A percentile compares a stretch with the other conserved stretches of the same genome.
Evolutionary conservation across 345 rosid genomes (phyloP).

Genomic region (Salix caprea): DNA sequence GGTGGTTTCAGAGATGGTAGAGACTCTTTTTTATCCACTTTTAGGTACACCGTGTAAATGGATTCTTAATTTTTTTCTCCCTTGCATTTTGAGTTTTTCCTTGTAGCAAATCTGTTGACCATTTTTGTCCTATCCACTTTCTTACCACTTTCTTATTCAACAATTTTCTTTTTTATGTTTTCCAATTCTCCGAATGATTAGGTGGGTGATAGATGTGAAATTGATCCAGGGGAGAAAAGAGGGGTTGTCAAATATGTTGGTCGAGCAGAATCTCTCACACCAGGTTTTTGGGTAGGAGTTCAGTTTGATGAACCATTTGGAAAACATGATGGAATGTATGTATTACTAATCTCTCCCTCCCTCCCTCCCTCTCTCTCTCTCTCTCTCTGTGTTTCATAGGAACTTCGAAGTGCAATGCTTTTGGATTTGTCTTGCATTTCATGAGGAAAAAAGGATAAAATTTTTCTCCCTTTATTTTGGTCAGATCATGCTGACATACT

Average conservation of each 20-base stretch:
- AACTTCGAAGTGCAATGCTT: not conserved
- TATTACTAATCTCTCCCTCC: not conserved
- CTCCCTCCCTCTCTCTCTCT: not conserved
- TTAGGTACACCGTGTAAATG: too few relatives aligned
- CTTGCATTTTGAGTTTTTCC: too few relatives aligned
- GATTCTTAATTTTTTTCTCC: too few relatives aligned
- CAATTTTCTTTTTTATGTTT: not conserved
- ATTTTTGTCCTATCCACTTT: not conserved
- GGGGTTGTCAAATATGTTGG: conserved; percentile 80
- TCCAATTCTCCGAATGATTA: conserved; percentile 14
- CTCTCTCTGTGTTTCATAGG: not conserved
- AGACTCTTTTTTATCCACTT: too few relatives aligned
- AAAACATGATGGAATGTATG: conserved; percentile 93
- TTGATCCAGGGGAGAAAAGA: conserved; percentile 90
- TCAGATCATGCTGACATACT: too few relatives aligned
- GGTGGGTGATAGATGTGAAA: conserved; percentile 91
- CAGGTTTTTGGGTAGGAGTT: conserved; percentile 92
- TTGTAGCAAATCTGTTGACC: not conserved
- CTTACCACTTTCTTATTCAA: not conserved
- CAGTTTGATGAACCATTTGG: conserved; percentile 94
- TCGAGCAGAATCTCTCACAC: conserved; percentile 68
- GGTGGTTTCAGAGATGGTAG: too few relatives aligned
- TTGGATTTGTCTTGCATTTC: too few relatives aligned
- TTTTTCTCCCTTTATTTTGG: too few relatives aligned
- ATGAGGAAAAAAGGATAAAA: too few relatives aligned